phyloP scores from a whole-genome alignment of 1,139 yeast genomes.

The Candida pseudoviswanathii region DNA sequence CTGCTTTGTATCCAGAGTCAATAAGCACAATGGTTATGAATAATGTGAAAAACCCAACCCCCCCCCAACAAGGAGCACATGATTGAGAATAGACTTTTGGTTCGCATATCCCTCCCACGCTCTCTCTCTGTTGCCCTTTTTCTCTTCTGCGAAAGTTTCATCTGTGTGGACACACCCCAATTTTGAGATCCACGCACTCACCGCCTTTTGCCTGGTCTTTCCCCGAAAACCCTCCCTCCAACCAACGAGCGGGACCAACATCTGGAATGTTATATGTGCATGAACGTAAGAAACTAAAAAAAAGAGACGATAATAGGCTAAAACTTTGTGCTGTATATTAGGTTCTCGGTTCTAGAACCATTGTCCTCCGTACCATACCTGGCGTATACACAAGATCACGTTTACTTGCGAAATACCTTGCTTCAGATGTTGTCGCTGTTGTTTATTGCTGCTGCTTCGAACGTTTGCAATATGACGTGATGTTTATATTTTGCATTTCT shows the following conservation, averaged over 20 bases:
- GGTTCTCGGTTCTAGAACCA: not conserved
- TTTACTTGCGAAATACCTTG: not conserved
- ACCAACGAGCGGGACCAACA: no score
- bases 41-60: not conserved
- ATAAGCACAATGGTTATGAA: constrained; percentile 1
- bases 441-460: not conserved
- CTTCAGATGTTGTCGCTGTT: no score
- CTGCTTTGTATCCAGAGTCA: not conserved
- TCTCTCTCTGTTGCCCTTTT: not conserved
- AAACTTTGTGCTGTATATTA: no score
- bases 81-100: not conserved
- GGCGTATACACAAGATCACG: not conserved
- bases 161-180: not conserved
- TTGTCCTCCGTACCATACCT: not conserved
- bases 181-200: no score
- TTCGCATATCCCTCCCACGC: not conserved
- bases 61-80: not conserved
- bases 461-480: not conserved
- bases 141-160: not conserved
- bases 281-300: no score
- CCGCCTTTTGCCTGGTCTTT: no score
- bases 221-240: no score
- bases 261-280: no score
- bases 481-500: not conserved
- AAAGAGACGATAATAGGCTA: no score